phyloP scores from a whole-genome alignment of 176 grass and related monocot genomes.

The Tuctoria greenei region DNA sequence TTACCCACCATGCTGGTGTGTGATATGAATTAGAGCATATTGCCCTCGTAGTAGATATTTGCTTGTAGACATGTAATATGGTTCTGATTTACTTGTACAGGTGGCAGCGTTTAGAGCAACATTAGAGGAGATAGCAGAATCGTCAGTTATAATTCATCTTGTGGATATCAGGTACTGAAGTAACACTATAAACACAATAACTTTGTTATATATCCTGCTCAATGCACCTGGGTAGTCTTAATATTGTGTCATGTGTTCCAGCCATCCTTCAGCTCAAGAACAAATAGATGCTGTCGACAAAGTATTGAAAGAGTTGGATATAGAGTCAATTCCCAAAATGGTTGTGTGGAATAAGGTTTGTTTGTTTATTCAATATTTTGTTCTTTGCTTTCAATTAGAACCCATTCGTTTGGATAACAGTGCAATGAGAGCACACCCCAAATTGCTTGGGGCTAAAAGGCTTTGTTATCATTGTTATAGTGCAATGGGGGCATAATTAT shows the following conservation, averaged over 20 bases:
- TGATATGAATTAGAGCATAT: conserved; percentile 4
- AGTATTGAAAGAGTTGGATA: conserved; percentile 77
- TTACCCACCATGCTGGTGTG: conserved; percentile 94
- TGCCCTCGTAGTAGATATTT: conserved; percentile 2
- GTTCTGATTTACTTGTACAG: conserved; percentile 41
- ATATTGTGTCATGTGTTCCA: conserved; percentile 38
- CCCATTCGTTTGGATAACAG: too few relatives aligned
- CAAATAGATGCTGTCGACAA: conserved; percentile 92
- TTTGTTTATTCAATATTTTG: neutral
- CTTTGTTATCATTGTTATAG: too few relatives aligned
- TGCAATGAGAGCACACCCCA: too few relatives aligned
- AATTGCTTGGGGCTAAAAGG: too few relatives aligned
- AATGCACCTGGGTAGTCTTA: conserved; percentile 15
- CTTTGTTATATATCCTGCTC: conserved; percentile 16
- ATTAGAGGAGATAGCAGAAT: conserved; percentile 93
- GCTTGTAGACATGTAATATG: neutral
- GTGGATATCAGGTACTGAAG: conserved; percentile 82
- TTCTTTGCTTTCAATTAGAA: neutral
- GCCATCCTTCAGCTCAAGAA: conserved; percentile 90
- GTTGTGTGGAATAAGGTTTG: conserved; percentile 95
- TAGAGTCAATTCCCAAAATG: conserved; percentile 80
- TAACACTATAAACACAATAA: neutral
- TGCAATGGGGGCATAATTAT: too few relatives aligned
- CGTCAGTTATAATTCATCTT: conserved; percentile 90
- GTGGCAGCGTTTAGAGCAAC: conserved; percentile 98